phyloP scores from a whole-genome alignment of 2,329 filamentous ascomycete genomes.

The Trichophyton mentagrophytes region DNA sequence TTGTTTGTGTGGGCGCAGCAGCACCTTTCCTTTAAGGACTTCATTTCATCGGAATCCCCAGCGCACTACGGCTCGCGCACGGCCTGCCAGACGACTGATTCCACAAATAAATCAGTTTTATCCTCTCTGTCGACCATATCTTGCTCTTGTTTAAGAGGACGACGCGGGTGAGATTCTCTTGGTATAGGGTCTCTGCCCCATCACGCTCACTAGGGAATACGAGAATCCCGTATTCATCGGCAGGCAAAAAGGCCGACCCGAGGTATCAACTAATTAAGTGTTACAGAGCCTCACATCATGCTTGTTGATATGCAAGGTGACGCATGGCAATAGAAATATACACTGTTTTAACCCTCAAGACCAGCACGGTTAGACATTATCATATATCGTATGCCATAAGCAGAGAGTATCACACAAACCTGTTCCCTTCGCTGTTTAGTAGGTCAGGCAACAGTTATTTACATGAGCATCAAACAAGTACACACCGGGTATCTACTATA shows the following conservation, averaged over 20 bases:
- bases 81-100: not conserved
- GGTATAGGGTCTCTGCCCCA: not conserved
- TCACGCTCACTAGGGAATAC: not conserved
- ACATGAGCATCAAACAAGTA: too few species aligned
- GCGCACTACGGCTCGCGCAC: not conserved
- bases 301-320: too few species aligned
- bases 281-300: too few species aligned
- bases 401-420: too few species aligned
- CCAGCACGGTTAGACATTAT: too few species aligned
- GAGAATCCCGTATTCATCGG: not conserved
- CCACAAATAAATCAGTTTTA: too few species aligned
- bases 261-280: not conserved
- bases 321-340: too few species aligned
- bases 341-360: too few species aligned
- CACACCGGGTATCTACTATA: too few species aligned
- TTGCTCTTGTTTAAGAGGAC: not conserved
- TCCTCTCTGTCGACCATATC: not conserved
- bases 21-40: not conserved
- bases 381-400: too few species aligned
- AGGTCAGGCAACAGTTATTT: too few species aligned
- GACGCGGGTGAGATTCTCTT: not conserved
- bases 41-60: not conserved
- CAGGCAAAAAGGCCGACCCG: not conserved
- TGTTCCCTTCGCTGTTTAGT: too few species aligned
- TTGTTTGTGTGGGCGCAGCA: not conserved